These are phyloP conservation scores for Saraca asoca DNA, from an alignment of 331 rosid genomes.

Conservation along the genomic window DNA sequence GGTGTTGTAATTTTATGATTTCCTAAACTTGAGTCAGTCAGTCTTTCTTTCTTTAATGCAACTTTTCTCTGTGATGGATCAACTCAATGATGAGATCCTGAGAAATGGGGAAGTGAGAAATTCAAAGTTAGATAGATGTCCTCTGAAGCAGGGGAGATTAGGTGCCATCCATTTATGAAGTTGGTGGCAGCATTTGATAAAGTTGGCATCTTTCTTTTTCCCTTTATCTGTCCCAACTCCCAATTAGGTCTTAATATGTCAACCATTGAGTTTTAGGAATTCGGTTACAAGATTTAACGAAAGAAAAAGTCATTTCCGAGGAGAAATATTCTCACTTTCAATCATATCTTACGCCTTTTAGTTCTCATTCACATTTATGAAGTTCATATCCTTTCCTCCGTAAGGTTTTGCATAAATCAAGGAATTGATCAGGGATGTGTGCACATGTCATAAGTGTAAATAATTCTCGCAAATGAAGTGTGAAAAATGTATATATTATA, in stretches of 20 bases:
- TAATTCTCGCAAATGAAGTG: no score
- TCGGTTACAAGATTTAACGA: constrained; percentile 17
- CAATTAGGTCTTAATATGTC: background rate
- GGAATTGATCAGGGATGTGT: no score
- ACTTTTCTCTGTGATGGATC: background rate
- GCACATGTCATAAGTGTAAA: no score
- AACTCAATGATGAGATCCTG: constrained; percentile 11
- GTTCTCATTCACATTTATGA: background rate
- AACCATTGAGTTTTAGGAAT: background rate
- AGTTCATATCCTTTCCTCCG: background rate
- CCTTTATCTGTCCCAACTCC: constrained; percentile 11
- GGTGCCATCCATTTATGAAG: constrained; percentile 32
- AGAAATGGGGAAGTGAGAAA: constrained; percentile 1
- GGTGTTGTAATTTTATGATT: background rate
- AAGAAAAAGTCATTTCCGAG: background rate
- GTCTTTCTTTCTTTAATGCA: background rate
- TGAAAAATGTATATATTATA: no score
- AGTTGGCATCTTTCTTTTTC: constrained; percentile 25
- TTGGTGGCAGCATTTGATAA: constrained; percentile 31
- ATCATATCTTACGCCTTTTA: background rate
- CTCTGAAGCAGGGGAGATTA: constrained; percentile 18
- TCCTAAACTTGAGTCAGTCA: background rate
- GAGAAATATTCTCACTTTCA: background rate
- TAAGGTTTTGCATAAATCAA: no score
- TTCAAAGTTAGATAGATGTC: constrained; percentile 29